phyloP scores from a whole-genome alignment of 2,329 filamentous ascomycete species.

The Talaromyces sp. region DNA sequence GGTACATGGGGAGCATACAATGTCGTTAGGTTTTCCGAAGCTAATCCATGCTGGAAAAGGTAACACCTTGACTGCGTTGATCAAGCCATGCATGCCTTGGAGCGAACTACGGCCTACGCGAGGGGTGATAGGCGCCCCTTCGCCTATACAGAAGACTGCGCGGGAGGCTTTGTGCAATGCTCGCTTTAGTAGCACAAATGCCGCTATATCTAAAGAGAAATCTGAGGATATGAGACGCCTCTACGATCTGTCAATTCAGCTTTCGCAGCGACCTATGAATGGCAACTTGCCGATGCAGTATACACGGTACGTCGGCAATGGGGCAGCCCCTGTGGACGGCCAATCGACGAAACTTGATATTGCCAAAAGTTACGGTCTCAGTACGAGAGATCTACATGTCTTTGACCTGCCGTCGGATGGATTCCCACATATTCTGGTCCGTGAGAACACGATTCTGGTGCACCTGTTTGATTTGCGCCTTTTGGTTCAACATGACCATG shows the following conservation, averaged over 20 bases:
- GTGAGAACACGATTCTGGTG: conserved; percentile 27
- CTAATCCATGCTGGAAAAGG: neutral
- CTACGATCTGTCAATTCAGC: conserved; percentile 3
- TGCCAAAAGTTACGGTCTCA: conserved; percentile 18
- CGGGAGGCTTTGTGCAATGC: neutral
- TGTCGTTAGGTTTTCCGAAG: neutral
- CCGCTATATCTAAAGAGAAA: neutral
- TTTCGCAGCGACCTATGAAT: conserved; percentile 3
- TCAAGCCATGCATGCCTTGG: neutral
- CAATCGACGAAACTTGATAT: conserved; percentile 16
- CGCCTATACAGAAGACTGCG: neutral
- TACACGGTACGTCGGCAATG: neutral
- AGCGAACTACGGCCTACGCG: neutral
- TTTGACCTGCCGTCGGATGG: conserved; percentile 30
- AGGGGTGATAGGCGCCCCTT: neutral
- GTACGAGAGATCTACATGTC: conserved; percentile 26
- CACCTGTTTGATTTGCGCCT: conserved; percentile 34
- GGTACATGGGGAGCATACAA: neutral
- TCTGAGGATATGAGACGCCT: neutral
- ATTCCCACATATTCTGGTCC: conserved; percentile 29
- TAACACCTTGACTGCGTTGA: neutral
- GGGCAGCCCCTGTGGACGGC: neutral
- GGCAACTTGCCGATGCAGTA: conserved; percentile 8
- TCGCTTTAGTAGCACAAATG: neutral
- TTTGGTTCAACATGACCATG: conserved; percentile 26